phyloP scores from a whole-genome alignment of 2,329 filamentous ascomycete genomes.

The Penicillium occitanis region DNA sequence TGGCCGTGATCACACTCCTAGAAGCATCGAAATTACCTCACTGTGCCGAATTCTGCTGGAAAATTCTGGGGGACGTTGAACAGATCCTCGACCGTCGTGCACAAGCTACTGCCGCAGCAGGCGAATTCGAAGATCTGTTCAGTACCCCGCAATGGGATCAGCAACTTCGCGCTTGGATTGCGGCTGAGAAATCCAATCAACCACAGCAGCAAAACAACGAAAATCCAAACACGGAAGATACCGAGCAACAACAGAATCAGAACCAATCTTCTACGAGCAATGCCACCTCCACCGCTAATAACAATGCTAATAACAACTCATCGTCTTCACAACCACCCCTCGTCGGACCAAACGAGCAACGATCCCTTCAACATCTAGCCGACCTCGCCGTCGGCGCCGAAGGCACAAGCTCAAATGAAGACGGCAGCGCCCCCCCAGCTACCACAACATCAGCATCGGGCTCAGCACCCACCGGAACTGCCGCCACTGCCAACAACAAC shows the following conservation, averaged over 20 bases:
- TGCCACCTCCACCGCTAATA: background rate
- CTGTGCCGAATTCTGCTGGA: slow-evolving; percentile 41
- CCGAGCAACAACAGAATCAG: background rate
- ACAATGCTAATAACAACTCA: background rate
- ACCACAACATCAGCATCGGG: background rate
- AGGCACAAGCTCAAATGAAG: slow-evolving; percentile 28
- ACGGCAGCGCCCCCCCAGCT: slow-evolving; percentile 23
- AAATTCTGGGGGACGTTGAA: slow-evolving; percentile 52
- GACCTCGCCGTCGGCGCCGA: slow-evolving; percentile 47
- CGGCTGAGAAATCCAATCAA: slow-evolving; percentile 38
- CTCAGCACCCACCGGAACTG: background rate
- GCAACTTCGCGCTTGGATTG: slow-evolving; percentile 42
- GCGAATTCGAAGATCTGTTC: slow-evolving; percentile 43
- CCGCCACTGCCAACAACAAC: background rate
- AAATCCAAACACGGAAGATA: slow-evolving; percentile 22
- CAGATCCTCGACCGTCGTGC: slow-evolving; percentile 49
- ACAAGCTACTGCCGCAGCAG: slow-evolving; percentile 29
- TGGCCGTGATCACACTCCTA: slow-evolving; percentile 45
- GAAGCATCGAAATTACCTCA: slow-evolving; percentile 45
- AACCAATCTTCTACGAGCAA: slow-evolving; percentile 10
- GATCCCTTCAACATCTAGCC: slow-evolving; percentile 46
- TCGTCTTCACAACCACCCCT: slow-evolving; percentile 29
- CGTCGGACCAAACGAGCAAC: slow-evolving; percentile 45
- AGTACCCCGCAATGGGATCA: slow-evolving; percentile 42
- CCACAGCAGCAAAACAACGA: slow-evolving; percentile 28